Percentiles rank a stretch among this genome's conserved stretches.
These are phyloP conservation scores for Solanum pimpinellifolium DNA, from an alignment of 257 asterid species.

Conservation along the genomic window DNA sequence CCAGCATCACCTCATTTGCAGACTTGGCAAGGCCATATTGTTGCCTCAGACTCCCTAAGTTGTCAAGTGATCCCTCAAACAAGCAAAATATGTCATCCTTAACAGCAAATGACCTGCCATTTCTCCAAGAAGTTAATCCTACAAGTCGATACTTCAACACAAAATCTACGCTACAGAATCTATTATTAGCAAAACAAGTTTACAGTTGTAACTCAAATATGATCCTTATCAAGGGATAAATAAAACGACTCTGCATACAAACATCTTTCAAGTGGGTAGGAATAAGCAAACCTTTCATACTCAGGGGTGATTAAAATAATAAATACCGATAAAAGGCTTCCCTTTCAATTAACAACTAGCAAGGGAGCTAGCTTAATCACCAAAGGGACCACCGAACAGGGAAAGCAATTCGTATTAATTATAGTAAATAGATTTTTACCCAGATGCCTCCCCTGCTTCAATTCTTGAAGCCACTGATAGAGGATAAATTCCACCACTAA, in stretches of 20 bases:
- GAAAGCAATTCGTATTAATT: neutral
- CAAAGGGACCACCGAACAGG: neutral
- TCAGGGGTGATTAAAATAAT: neutral
- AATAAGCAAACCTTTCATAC: neutral
- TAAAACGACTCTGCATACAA: neutral
- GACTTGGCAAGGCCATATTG: slow-evolving; percentile 87
- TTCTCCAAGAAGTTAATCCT: neutral
- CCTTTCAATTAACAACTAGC: neutral
- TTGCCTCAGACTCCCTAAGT: slow-evolving; percentile 86
- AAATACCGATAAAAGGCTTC: neutral
- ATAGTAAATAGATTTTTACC: neutral
- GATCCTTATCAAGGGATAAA: neutral
- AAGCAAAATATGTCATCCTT: slow-evolving; percentile 96
- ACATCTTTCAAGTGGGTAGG: neutral
- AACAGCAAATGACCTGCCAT: slow-evolving; percentile 75
- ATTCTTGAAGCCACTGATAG: neutral
- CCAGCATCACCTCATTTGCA: slow-evolving; percentile 83
- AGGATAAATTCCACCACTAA: neutral
- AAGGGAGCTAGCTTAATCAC: neutral
- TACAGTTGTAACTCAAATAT: neutral
- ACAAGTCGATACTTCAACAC: neutral
- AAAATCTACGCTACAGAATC: neutral
- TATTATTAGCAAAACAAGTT: neutral
- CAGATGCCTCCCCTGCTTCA: neutral
- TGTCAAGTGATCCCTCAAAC: slow-evolving; percentile 89